Percentiles rank a stretch among this genome's conserved stretches.
phyloP scores from a whole-genome alignment of 805 yeast species.

The Maudiozyma saulgeensis region DNA sequence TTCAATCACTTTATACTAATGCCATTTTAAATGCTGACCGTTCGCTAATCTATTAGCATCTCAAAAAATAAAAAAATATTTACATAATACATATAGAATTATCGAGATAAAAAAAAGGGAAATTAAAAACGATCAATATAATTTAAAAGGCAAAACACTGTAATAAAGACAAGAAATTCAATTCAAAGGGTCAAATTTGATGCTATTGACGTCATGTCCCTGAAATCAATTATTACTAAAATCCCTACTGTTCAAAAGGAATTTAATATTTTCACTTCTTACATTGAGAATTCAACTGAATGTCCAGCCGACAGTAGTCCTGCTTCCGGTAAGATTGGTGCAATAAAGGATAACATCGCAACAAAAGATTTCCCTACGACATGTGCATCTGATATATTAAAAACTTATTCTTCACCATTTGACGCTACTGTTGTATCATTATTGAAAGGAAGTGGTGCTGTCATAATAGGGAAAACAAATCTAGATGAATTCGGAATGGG shows the following conservation, averaged over 20 bases:
- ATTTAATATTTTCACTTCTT: conserved; percentile 35
- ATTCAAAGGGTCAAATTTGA: not conserved
- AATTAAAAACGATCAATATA: no score
- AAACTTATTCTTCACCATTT: conserved; percentile 61
- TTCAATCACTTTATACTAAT: no score
- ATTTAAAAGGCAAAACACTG: no score
- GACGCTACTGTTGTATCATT: conserved; percentile 62
- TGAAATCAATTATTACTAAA: conserved; percentile 1
- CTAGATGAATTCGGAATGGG: conserved; percentile 99
- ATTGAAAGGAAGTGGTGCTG: conserved; percentile 44
- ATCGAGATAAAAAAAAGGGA: no score
- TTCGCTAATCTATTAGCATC: no score
- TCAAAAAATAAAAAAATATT: no score
- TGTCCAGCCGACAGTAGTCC: conserved; percentile 7
- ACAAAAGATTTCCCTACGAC: conserved; percentile 63
- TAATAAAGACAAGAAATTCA: no score
- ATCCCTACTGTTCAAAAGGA: conserved; percentile 19
- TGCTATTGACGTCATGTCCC: not conserved
- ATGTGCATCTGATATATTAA: conserved; percentile 62
- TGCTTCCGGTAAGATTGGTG: conserved; percentile 31
- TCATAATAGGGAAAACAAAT: conserved; percentile 70
- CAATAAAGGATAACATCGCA: conserved; percentile 74
- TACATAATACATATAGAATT: no score
- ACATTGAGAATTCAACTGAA: conserved; percentile 24
- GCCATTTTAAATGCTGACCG: no score